Evolutionary conservation across 1,139 yeast species (phyloP).

Genomic region (Ogataea hybrid): DNA sequence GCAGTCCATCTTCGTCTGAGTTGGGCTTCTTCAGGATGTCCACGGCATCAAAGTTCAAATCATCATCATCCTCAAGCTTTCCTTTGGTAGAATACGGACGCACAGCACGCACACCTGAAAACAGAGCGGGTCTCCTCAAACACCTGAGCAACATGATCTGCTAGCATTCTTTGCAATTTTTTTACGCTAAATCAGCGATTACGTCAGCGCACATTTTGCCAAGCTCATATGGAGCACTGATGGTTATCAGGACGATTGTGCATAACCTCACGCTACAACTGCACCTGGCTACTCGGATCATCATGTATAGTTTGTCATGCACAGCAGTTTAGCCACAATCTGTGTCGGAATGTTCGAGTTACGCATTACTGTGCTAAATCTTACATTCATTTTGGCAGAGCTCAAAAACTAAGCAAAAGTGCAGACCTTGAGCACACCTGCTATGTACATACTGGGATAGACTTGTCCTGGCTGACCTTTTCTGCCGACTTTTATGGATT

Average conservation of each 20-base stretch:
- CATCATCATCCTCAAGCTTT: slow-evolving; percentile 25
- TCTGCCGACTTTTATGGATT: slow-evolving; percentile 1
- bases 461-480: too few relatives aligned
- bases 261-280: too few relatives aligned
- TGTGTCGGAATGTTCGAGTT: neutral
- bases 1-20: neutral
- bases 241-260: neutral
- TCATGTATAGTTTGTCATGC: too few relatives aligned
- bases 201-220: neutral
- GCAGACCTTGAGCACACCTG: neutral
- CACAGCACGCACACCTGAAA: neutral
- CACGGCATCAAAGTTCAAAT: slow-evolving; percentile 19
- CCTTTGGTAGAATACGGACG: slow-evolving; percentile 14
- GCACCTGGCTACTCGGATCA: too few relatives aligned
- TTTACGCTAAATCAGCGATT: neutral
- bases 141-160: neutral
- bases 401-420: too few relatives aligned
- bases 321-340: too few relatives aligned
- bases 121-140: neutral
- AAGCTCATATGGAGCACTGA: too few relatives aligned
- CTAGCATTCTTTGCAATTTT: neutral
- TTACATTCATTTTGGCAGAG: neutral
- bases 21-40: slow-evolving; percentile 1
- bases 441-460: neutral
- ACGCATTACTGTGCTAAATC: neutral